These are phyloP conservation scores for Crepidotus sp. DNA, from an alignment of 1,284 basidiomycete genomes.

Conservation along the genomic window DNA sequence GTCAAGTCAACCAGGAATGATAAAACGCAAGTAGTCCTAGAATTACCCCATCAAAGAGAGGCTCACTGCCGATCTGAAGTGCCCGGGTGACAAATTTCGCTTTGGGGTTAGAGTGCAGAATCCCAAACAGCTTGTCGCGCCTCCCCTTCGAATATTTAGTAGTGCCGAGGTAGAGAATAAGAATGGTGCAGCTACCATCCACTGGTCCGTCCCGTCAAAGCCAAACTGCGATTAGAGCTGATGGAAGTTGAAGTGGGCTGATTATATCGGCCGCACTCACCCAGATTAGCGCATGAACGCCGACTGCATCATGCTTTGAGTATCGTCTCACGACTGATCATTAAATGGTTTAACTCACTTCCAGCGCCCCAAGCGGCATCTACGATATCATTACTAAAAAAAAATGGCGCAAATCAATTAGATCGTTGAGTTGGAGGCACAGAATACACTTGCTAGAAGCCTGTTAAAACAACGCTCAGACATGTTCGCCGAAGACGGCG, in stretches of 20 bases:
- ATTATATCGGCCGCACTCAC: slow-evolving; percentile 28
- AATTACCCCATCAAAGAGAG: slow-evolving; percentile 45
- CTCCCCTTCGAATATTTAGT: slow-evolving; percentile 23
- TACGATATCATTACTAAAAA: slow-evolving; percentile 52
- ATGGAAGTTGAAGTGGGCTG: neutral
- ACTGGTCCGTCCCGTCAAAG: slow-evolving; percentile 46
- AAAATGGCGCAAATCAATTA: neutral
- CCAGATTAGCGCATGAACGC: slow-evolving; percentile 71
- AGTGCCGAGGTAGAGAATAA: too few relatives aligned
- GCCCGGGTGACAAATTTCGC: slow-evolving; percentile 59
- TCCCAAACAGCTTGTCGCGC: slow-evolving; percentile 43
- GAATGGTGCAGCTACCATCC: slow-evolving; percentile 24
- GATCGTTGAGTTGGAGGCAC: neutral
- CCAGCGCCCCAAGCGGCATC: slow-evolving; percentile 63
- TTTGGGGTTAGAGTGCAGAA: slow-evolving; percentile 51
- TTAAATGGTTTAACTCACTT: slow-evolving; percentile 4
- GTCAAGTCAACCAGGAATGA: neutral
- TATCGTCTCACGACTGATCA: neutral
- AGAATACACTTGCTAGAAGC: slow-evolving; percentile 49
- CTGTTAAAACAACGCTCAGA: slow-evolving; percentile 18
- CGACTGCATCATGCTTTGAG: slow-evolving; percentile 29
- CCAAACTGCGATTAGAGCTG: slow-evolving; percentile 40
- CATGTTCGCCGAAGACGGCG: neutral
- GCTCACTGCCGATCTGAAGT: slow-evolving; percentile 69
- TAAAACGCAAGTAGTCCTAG: neutral